Conservation (phyloP, 1,139 yeast genomes). For the Pichia sp. region DNA sequence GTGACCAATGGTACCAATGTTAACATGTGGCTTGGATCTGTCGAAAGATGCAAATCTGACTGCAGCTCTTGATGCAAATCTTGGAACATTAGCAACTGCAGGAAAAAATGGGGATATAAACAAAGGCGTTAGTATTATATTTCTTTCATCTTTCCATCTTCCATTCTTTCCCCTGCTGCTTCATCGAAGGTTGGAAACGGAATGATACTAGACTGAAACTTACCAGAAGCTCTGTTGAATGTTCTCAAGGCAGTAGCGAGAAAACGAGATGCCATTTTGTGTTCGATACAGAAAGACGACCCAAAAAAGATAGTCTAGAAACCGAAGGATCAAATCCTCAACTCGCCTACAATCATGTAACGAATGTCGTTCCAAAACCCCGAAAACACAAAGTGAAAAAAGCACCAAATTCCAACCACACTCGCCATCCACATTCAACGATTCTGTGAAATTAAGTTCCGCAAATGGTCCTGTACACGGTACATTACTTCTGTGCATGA, state of each 20-base stretch:
- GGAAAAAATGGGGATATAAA: background rate
- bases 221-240: slow-evolving; percentile 27
- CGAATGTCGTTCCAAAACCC: background rate
- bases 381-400: background rate
- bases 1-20: slow-evolving; percentile 93
- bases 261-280: slow-evolving; percentile 31
- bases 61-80: slow-evolving; percentile 22
- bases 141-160: background rate
- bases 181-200: background rate
- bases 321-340: too few species aligned
- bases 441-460: background rate
- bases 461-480: background rate
- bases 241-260: slow-evolving; percentile 28
- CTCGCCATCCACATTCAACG: background rate
- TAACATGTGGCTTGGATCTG: slow-evolving; percentile 93
- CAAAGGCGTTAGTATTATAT: slow-evolving; percentile 5
- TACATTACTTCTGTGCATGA: background rate
- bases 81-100: slow-evolving; percentile 20
- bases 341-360: too few species aligned
- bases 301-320: background rate
- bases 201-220: slow-evolving; percentile 7
- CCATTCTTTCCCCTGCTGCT: background rate
- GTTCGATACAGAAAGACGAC: slow-evolving; percentile 1
- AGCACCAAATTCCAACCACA: background rate
- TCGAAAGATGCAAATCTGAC: slow-evolving; percentile 66